Percentiles rank a stretch among this genome's conserved stretches.
phyloP scores from a whole-genome alignment of 768 basidiomycete genomes.

The Floccularia luteovirens region DNA sequence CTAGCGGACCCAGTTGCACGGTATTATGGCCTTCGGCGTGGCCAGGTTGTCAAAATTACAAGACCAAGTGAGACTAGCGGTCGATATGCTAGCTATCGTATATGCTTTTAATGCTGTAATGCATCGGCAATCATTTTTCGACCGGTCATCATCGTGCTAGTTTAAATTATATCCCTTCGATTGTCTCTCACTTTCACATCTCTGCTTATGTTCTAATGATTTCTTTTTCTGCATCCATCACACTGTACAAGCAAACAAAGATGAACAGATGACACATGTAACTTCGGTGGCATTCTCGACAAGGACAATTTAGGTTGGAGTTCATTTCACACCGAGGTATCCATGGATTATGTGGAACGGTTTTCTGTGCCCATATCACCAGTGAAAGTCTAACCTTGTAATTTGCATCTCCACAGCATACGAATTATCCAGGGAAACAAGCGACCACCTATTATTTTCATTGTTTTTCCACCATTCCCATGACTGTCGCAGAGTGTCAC shows the following conservation, averaged over 20 bases:
- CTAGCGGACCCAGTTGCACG: slow-evolving; percentile 95
- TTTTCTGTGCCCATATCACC: background rate
- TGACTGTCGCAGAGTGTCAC: background rate
- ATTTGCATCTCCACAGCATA: no score
- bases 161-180: slow-evolving; percentile 1
- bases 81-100: slow-evolving; percentile 86
- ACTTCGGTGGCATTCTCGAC: background rate
- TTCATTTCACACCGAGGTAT: background rate
- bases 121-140: background rate
- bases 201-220: background rate
- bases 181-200: background rate
- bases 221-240: background rate
- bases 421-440: no score
- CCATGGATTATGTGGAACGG: background rate
- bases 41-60: slow-evolving; percentile 98
- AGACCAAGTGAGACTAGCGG: slow-evolving; percentile 96
- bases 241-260: background rate
- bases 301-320: background rate
- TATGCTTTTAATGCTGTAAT: slow-evolving; percentile 58
- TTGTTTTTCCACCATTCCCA: no score
- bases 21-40: slow-evolving; percentile 92
- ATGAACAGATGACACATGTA: background rate
- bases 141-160: background rate
- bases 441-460: no score
- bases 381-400: no score